These are phyloP conservation scores for Nothophaeocryptopus gaeumannii DNA, from an alignment of 2,329 filamentous ascomycete species.

Conservation along the genomic window DNA sequence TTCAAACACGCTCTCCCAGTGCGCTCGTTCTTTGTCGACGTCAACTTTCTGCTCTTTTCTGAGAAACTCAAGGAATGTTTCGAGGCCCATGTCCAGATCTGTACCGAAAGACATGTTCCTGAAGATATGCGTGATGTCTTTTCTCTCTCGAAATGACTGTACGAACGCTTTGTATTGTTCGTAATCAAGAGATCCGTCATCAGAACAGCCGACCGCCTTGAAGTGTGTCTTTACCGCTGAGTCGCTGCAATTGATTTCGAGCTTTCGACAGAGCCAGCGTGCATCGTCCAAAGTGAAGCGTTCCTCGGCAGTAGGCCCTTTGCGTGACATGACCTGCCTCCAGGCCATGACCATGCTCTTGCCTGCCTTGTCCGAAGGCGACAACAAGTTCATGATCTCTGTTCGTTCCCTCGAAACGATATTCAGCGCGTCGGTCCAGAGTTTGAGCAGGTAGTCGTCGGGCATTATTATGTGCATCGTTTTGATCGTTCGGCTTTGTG, in stretches of 20 bases:
- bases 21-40: constrained; percentile 60
- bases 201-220: constrained; percentile 64
- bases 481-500: constrained; percentile 68
- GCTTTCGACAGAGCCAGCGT: constrained; percentile 77
- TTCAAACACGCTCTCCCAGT: constrained; percentile 70
- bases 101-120: constrained; percentile 48
- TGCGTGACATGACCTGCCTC: constrained; percentile 75
- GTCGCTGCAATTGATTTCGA: constrained; percentile 87
- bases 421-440: constrained; percentile 83
- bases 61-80: constrained; percentile 75
- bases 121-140: constrained; percentile 76
- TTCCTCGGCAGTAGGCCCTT: constrained; percentile 61
- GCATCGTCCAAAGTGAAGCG: constrained; percentile 75
- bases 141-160: constrained; percentile 74
- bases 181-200: constrained; percentile 68
- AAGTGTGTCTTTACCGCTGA: constrained; percentile 73
- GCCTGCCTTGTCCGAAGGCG: constrained; percentile 71
- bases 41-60: constrained; percentile 72
- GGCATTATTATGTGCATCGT: constrained; percentile 84
- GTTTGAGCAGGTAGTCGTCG: constrained; percentile 65
- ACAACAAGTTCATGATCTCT: constrained; percentile 82
- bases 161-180: constrained; percentile 81
- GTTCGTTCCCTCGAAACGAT: constrained; percentile 82
- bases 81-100: constrained; percentile 62
- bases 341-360: constrained; percentile 65